These are phyloP conservation scores for Zasmidium citrigriseum DNA, from an alignment of 2,329 filamentous ascomycete species.

Conservation along the genomic window DNA sequence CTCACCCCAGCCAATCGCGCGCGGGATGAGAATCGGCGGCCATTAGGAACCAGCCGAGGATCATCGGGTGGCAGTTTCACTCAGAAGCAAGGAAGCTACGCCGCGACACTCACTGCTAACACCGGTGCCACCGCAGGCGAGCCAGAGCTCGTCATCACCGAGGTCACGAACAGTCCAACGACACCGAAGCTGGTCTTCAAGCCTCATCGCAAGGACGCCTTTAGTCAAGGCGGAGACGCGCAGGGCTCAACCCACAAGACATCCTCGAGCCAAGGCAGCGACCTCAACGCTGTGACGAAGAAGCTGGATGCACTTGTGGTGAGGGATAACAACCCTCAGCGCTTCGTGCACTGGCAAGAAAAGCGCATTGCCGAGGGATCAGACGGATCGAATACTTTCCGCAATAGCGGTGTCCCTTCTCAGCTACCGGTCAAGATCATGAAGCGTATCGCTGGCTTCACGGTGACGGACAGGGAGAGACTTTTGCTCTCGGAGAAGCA, in stretches of 20 bases:
- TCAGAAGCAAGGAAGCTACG: constrained; percentile 26
- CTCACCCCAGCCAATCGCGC: neutral
- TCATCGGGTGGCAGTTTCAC: neutral
- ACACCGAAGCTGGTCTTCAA: constrained; percentile 33
- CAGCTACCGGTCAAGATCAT: constrained; percentile 37
- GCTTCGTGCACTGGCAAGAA: constrained; percentile 32
- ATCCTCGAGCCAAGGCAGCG: neutral
- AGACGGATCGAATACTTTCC: constrained; percentile 20
- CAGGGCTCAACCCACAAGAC: constrained; percentile 3
- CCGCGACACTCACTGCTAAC: constrained; percentile 27
- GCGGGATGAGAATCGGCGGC: neutral
- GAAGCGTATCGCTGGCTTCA: constrained; percentile 31
- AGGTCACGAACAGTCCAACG: constrained; percentile 29
- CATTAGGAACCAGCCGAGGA: neutral
- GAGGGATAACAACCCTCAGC: constrained; percentile 18
- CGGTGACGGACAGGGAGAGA: constrained; percentile 22
- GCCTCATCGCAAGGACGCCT: constrained; percentile 33
- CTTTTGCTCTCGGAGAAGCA: constrained; percentile 37
- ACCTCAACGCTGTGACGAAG: constrained; percentile 20
- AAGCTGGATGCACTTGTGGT: constrained; percentile 25
- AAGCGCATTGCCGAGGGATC: constrained; percentile 17
- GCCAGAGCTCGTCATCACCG: constrained; percentile 29
- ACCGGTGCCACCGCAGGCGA: constrained; percentile 16
- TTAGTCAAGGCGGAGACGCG: constrained; percentile 32
- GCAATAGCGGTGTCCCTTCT: constrained; percentile 26